A percentile compares a stretch with the other conserved stretches of the same genome.
These are phyloP conservation scores for Keithomyces neogunnii DNA, from an alignment of 2,329 filamentous ascomycete genomes.

Conservation along the genomic window DNA sequence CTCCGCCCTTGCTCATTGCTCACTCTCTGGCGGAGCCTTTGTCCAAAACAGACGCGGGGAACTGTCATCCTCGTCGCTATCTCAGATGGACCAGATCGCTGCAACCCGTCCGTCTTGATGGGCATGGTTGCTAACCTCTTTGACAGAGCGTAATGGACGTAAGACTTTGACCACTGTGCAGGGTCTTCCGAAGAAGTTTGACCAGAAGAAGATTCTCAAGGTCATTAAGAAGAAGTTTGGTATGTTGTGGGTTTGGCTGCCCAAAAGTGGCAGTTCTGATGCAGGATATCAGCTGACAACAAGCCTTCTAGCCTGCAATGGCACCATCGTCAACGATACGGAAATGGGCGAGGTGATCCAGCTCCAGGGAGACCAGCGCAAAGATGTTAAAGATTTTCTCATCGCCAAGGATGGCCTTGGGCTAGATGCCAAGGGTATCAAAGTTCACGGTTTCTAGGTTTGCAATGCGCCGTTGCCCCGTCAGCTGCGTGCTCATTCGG, in stretches of 20 bases:
- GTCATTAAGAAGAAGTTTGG: constrained; percentile 99
- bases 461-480: constrained; percentile 30
- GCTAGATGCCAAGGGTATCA: constrained; percentile 94
- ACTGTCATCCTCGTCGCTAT: not conserved
- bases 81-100: constrained; percentile 4
- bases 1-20: constrained; percentile 2
- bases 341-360: constrained; percentile 99
- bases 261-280: not conserved
- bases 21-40: not conserved
- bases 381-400: constrained; percentile 97
- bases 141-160: constrained; percentile 96
- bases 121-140: constrained; percentile 28
- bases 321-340: constrained; percentile 91
- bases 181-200: constrained; percentile 97
- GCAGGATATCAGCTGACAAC: constrained; percentile 5
- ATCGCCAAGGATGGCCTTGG: constrained; percentile 90
- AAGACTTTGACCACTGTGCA: constrained; percentile 99
- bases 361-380: constrained; percentile 98
- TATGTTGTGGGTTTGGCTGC: constrained; percentile 32
- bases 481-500: constrained; percentile 19
- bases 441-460: constrained; percentile 57
- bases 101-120: not conserved
- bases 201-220: constrained; percentile 99
- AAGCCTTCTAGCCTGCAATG: constrained; percentile 77
- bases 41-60: not conserved